phyloP scores from a whole-genome alignment of 2,329 filamentous ascomycete genomes.

The Arachnomyces sp. region DNA sequence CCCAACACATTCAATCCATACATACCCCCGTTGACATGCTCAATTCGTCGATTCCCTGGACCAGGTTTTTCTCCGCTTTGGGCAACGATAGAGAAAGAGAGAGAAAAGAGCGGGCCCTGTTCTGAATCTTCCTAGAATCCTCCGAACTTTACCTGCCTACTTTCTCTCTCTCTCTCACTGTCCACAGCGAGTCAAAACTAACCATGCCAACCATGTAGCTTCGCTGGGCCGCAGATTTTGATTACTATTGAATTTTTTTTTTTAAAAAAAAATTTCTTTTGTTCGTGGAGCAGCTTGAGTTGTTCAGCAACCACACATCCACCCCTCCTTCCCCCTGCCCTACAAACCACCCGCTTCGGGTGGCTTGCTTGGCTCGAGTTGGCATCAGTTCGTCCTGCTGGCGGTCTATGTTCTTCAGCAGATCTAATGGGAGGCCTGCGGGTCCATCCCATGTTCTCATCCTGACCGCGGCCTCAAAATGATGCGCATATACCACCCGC shows the following conservation, averaged over 20 bases:
- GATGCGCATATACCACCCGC: conserved; percentile 34
- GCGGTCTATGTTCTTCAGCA: conserved; percentile 10
- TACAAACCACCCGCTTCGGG: conserved; percentile 7
- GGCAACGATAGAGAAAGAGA: too few species aligned
- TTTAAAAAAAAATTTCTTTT: background rate
- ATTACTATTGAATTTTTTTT: conserved; percentile 2
- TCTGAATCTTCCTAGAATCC: too few species aligned
- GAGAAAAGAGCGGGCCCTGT: too few species aligned
- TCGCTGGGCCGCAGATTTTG: background rate
- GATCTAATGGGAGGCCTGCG: conserved; percentile 36
- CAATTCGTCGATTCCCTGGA: too few species aligned
- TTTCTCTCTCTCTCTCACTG: too few species aligned
- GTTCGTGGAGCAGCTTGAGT: conserved; percentile 1
- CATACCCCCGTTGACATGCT: background rate
- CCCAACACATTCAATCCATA: conserved; percentile 1
- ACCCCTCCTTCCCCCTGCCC: conserved; percentile 6
- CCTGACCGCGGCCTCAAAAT: conserved; percentile 34
- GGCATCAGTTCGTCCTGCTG: conserved; percentile 8
- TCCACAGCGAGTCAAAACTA: too few species aligned
- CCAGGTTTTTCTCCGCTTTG: too few species aligned
- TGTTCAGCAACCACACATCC: conserved; percentile 5
- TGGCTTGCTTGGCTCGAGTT: conserved; percentile 8
- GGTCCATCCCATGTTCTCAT: conserved; percentile 33
- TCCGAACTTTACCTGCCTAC: too few species aligned
- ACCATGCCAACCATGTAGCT: too few species aligned